Evolutionary conservation across 257 asterid species (phyloP), one percentile per base, ranked within the genome.

Genomic region (Solanum tarijense): DNA sequence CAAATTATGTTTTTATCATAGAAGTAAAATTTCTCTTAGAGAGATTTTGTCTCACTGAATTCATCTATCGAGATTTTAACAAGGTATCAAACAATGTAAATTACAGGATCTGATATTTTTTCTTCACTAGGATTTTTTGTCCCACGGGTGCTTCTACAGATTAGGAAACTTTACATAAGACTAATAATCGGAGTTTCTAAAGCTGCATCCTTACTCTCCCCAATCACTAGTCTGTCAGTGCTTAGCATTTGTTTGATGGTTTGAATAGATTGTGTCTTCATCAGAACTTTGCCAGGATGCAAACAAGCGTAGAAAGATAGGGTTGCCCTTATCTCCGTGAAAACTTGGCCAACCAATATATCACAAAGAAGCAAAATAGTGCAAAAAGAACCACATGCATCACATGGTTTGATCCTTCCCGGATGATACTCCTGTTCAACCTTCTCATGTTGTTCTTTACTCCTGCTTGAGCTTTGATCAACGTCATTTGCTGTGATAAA

Each of bases 381-480:
- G 94, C 98, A 87, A 97, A 97, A 87, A 96, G 95, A 73, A 97
- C 91, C 0, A 97, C 98, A 32, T 97, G 98, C 96, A 94, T 92
- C 48, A 96, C 90, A 91, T 96, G 96, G 93, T 89, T 94, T 25
- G 99, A 94, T 78, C 99, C 99, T 89, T 95, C 98, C 92, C 89
- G 89, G 88, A 95, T 93, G 92, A 95, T 93, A 92, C 98, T 96
- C 91, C 91, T 93, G 90, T 92, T 95, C 90, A 95, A 92, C 91
- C 96, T 92, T 91, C 96, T 93, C 97, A 95, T 92, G 91, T 95
- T 96, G 95, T 96, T 95, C 87, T 96, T 95, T 88, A 96, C 95
- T 62, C 99, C 99, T 65, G 99, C 98, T 87, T 95, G 99, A 90
- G 98, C 98, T 94, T 97, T 95, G 83, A 94, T 93, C 90, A 95